phyloP scores from a whole-genome alignment of 164 flowering plant genomes.

The Buxus sempervirens region DNA sequence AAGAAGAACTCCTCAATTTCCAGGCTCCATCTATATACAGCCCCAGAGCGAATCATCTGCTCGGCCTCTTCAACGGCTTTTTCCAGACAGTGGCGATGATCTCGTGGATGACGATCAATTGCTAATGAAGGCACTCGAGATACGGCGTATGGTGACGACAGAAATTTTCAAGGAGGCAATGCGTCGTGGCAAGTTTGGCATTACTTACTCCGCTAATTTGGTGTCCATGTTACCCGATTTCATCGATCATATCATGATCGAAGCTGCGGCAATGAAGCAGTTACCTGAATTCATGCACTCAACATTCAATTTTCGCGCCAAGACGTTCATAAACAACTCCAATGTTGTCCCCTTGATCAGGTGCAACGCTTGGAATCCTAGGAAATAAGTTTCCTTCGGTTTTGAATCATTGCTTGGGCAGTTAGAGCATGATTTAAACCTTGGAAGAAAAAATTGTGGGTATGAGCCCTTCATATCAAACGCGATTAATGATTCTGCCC shows the following conservation, averaged over 20 bases:
- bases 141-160: conserved; percentile 57
- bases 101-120: conserved; percentile 37
- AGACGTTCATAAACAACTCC: conserved; percentile 46
- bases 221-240: conserved; percentile 40
- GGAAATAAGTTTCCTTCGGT: neutral
- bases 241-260: conserved; percentile 70
- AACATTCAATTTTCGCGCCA: conserved; percentile 62
- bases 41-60: conserved; percentile 29
- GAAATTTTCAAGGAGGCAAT: conserved; percentile 61
- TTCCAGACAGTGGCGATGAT: conserved; percentile 16
- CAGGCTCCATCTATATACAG: conserved; percentile 56
- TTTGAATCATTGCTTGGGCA: neutral
- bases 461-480: too few species aligned
- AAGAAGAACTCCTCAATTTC: conserved; percentile 59
- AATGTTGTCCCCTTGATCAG: conserved; percentile 70
- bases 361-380: conserved; percentile 26
- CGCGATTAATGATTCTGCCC: too few species aligned
- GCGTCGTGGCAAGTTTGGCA: conserved; percentile 67
- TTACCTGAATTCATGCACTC: conserved; percentile 46
- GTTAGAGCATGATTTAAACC: too few species aligned
- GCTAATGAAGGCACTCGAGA: conserved; percentile 64
- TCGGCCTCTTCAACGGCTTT: conserved; percentile 30
- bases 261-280: conserved; percentile 70
- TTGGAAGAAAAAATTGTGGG: too few species aligned
- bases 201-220: conserved; percentile 66